Percentiles rank a stretch among this genome's conserved stretches.
Conservation (phyloP, 306 rosid genomes). For the Cicer cuneatum region DNA sequence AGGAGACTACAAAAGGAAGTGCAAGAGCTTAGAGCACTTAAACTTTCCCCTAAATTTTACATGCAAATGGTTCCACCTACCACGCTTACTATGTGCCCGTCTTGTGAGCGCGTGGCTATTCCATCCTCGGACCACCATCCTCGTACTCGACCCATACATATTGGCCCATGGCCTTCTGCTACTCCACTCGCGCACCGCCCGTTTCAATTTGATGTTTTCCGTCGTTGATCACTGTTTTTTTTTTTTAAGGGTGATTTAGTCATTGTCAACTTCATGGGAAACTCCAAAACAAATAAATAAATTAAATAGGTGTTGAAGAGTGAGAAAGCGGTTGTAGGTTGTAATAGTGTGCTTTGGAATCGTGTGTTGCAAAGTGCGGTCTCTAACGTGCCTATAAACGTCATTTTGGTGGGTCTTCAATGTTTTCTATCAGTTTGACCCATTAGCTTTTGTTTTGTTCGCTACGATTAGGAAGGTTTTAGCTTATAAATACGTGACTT, state of each 20-base stretch:
- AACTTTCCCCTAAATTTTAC: slow-evolving; percentile 95
- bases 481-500: slow-evolving; percentile 13
- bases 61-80: slow-evolving; percentile 99
- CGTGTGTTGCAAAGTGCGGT: slow-evolving; percentile 20
- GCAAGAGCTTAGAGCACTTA: slow-evolving; percentile 91
- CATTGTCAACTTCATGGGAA: neutral
- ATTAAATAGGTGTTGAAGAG: neutral
- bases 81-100: slow-evolving; percentile 96
- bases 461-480: slow-evolving; percentile 17
- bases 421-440: slow-evolving; percentile 46
- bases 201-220: slow-evolving; percentile 48
- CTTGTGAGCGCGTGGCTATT: slow-evolving; percentile 88
- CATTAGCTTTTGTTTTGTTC: slow-evolving; percentile 38
- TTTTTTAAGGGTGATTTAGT: slow-evolving; percentile 38
- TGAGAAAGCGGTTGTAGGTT: slow-evolving; percentile 1
- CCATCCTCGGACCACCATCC: slow-evolving; percentile 55
- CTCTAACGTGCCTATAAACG: neutral
- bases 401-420: slow-evolving; percentile 44
- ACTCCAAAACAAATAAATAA: no score
- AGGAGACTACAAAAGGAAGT: slow-evolving; percentile 93
- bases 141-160: slow-evolving; percentile 34
- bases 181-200: slow-evolving; percentile 26
- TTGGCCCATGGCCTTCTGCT: slow-evolving; percentile 43
- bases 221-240: slow-evolving; percentile 7
- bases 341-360: slow-evolving; percentile 13